These are phyloP conservation scores for Nicotiana knightiana DNA, from an alignment of 257 asterid genomes.

Conservation along the genomic window DNA sequence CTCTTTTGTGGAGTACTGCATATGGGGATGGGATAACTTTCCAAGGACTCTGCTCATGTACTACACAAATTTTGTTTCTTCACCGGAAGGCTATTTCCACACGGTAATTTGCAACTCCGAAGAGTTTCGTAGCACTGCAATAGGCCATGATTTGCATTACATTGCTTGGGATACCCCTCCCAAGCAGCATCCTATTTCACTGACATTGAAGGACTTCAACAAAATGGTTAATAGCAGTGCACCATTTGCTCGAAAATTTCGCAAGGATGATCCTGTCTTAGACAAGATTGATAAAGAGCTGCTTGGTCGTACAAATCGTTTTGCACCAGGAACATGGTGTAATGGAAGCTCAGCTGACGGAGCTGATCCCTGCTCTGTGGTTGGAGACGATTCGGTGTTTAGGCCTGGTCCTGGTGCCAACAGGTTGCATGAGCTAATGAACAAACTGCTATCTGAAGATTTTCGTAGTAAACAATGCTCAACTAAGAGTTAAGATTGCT, in stretches of 20 bases:
- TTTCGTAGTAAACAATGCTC: conserved; percentile 49
- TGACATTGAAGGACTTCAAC: conserved; percentile 59
- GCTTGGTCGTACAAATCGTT: conserved; percentile 61
- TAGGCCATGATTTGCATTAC: conserved; percentile 91
- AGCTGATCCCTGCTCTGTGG: conserved; percentile 61
- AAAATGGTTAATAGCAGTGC: conserved; percentile 92
- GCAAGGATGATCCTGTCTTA: conserved; percentile 65
- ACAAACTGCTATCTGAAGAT: conserved; percentile 54
- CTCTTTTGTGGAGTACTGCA: conserved; percentile 81
- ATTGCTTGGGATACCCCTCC: conserved; percentile 99
- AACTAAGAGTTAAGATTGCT: conserved; percentile 25
- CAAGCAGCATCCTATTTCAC: conserved; percentile 79
- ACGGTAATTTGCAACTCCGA: conserved; percentile 84
- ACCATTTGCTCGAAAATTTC: conserved; percentile 87
- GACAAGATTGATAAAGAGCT: conserved; percentile 80
- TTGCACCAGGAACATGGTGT: conserved; percentile 90
- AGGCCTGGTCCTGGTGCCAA: conserved; percentile 76
- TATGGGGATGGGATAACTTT: conserved; percentile 93
- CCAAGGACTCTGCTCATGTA: conserved; percentile 96
- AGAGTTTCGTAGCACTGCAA: conserved; percentile 63
- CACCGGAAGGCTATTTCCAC: conserved; percentile 97
- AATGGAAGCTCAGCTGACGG: conserved; percentile 57
- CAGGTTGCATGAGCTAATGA: conserved; percentile 52
- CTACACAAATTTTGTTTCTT: conserved; percentile 77
- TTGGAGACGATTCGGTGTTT: conserved; percentile 69